Conservation (phyloP, 164 flowering plant species). For the Platanus orientalis region DNA sequence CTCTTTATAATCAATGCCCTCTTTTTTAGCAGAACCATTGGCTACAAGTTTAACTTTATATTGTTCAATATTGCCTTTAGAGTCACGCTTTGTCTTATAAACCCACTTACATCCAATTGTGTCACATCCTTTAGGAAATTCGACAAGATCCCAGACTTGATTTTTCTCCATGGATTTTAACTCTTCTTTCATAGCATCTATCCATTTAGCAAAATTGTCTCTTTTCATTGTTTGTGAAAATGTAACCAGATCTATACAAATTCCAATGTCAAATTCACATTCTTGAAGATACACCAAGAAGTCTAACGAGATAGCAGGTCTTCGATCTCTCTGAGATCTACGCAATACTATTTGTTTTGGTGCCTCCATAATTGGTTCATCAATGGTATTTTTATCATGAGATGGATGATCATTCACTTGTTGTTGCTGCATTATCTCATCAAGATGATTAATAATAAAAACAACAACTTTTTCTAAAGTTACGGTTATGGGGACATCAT, state of each 20-base stretch:
- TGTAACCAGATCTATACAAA: background rate
- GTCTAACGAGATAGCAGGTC: background rate
- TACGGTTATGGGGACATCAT: too few species aligned
- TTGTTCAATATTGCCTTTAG: slow-evolving; percentile 2
- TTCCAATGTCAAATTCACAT: slow-evolving; percentile 6
- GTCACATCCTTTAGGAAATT: background rate
- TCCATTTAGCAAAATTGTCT: background rate
- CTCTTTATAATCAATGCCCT: background rate
- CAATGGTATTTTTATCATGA: too few species aligned
- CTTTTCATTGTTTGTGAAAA: slow-evolving; percentile 4
- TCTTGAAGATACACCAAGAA: slow-evolving; percentile 2
- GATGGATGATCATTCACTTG: background rate
- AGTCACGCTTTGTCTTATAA: too few species aligned
- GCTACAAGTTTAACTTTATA: background rate
- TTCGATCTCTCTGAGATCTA: background rate
- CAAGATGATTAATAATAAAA: too few species aligned
- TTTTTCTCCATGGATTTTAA: slow-evolving; percentile 2
- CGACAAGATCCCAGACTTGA: slow-evolving; percentile 6
- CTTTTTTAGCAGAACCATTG: background rate
- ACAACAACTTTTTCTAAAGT: too few species aligned
- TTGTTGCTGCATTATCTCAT: background rate
- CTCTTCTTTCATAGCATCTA: slow-evolving; percentile 1
- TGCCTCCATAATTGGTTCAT: too few species aligned
- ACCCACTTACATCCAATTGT: slow-evolving; percentile 5
- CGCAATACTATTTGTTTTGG: background rate